These are phyloP conservation scores for Ganoderma leucocontextum DNA, from an alignment of 1,284 basidiomycete genomes.

Conservation along the genomic window DNA sequence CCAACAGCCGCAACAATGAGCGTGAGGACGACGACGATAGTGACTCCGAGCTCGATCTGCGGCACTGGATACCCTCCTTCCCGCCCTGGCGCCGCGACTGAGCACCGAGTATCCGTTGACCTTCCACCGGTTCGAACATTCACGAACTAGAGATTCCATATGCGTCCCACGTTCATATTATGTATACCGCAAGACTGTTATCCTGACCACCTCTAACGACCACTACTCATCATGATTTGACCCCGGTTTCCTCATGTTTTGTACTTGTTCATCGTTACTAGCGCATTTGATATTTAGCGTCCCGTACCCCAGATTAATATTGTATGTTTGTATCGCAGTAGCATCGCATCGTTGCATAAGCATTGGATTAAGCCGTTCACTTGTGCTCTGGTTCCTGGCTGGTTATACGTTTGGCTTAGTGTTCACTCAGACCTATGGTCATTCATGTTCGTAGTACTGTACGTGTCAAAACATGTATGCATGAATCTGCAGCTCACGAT, in stretches of 20 bases:
- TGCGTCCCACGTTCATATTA: constrained; percentile 57
- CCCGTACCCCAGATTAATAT: background rate
- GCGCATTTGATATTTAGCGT: background rate
- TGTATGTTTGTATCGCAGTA: background rate
- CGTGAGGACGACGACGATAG: constrained; percentile 25
- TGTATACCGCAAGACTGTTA: constrained; percentile 9
- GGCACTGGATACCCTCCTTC: constrained; percentile 16
- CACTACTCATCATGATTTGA: background rate
- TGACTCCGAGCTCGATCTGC: constrained; percentile 6
- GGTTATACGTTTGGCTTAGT: no score
- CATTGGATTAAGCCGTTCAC: background rate
- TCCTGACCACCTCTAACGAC: background rate
- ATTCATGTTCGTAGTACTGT: no score
- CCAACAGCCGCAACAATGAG: constrained; percentile 8
- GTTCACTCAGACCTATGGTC: no score
- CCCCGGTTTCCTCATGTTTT: background rate
- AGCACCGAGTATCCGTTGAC: background rate
- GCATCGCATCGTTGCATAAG: background rate
- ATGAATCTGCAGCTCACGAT: no score
- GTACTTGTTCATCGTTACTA: background rate
- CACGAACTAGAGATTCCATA: background rate
- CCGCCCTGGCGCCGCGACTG: constrained; percentile 30
- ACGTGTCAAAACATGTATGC: no score
- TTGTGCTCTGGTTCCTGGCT: background rate
- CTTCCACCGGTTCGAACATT: background rate